Base-by-base conservation (phyloP, 805 yeast genomes). In the Pichia kluyveri region DNA sequence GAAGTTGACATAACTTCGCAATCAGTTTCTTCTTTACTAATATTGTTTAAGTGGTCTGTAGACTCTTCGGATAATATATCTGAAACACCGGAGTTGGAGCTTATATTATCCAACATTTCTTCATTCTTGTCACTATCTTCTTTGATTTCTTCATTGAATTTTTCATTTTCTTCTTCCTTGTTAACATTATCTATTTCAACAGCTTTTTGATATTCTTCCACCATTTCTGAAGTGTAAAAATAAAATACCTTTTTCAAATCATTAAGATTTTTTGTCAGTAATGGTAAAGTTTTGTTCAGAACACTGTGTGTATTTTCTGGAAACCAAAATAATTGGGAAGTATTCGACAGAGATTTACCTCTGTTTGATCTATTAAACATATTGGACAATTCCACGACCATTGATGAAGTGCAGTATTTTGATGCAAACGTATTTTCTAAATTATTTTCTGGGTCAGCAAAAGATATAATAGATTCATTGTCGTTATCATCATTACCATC, bases 281-380 rank as follows among this genome's bases (percentile, higher is more conserved):
- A 38, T 8, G 48, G 48, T 17, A 38, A 30, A 27, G 32, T 43
- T 12, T 19, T 36, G 18, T 41, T 47, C 12, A 38, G 31, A 14
- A 47, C 39, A 7, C 42, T 42, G 28, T 44, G 42, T 6, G 32
- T 38, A 12, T 34, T 43, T 19, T 37, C 40, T 11, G 54, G 54
- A 18, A 38, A 41, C 48, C 47, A 47, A n/a, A 47, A 17, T 26
- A n/a, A 34, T 34, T 34, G 37, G 3, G 37, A 15, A 14, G n/a
- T 15, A 10, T 12, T 34, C 7, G 6, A 23, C 11, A 14, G 17
- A 15, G 11, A 5, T 7, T 34, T 34, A 8, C 17, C 17, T 10
- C 4, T 34, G 8, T 34, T 12, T 10, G 17, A 34, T 12, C 17
- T 34, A 34, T 34, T 34, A 5, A 14, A 34, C 8, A 9, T 9